Evolutionary conservation across 306 rosid genomes (phyloP), one percentile per base, ranked within the genome.

Genomic region (Trifolium repens): DNA sequence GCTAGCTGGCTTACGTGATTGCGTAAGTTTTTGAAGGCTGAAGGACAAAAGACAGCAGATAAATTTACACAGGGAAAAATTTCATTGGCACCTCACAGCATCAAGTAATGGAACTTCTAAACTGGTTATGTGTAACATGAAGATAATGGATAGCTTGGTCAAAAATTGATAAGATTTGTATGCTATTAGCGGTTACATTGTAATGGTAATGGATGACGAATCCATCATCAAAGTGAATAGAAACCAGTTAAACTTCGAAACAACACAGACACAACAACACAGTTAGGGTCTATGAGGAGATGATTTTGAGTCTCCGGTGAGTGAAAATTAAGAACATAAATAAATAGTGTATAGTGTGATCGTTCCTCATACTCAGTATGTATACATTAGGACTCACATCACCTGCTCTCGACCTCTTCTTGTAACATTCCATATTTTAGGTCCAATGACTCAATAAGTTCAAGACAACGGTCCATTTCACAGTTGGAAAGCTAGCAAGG

Each of bases 401-500:
- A 64, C 69, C 69, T 16, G 30, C 49, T 16, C 40, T 63, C 14
- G 40, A 37, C 14, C 47, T 37, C 69, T 8, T 17, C 15, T 17
- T 9, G 9, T 27, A 60, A 24, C 35, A 24, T 57, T 30, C 19
- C 42, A 27, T 22, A 14, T 12, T 32, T 30, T 14, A 19, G 19
- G 42, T 60, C 66, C 14, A 57, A 57, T 11, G 34, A 22, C 67
- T 37, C 40, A 6, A 37, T 37, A 37, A 1, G 9, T 37, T 37
- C 40, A 37, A 37, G 40, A 37, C 40, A 37, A 37, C 8, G 40
- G 40, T 37, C 8, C 40, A 5, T 6, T 7, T 55, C 15, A 55
- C 62, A 61, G 24, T 34, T 7, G 9, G 57, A 67, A 54, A 44
- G 72, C 40, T 74, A 47, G 39, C 39, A 32, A 74, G 50, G 39